A percentile compares a stretch with the other conserved stretches of the same genome.
Conservation (phyloP, 1,139 yeast genomes). For the Geotrichum cucujoidarum region DNA sequence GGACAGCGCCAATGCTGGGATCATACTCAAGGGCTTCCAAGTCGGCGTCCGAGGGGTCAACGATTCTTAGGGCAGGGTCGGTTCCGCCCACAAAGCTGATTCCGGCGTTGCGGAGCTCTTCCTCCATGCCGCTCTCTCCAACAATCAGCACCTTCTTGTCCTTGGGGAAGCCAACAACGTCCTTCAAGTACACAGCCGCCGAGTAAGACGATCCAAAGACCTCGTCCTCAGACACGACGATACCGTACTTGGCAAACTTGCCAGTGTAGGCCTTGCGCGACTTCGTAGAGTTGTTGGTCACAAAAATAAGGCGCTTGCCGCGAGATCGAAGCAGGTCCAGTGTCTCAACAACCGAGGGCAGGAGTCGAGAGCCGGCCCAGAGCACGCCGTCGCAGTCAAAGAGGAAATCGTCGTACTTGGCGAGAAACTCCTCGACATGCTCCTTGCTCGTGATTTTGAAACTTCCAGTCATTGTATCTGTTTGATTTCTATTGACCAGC, state of each 20-base stretch:
- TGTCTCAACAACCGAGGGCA: slow-evolving; percentile 71
- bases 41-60: slow-evolving; percentile 33
- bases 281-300: slow-evolving; percentile 92
- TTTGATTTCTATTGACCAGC: no score
- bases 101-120: slow-evolving; percentile 65
- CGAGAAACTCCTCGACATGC: slow-evolving; percentile 52
- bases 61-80: slow-evolving; percentile 38
- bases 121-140: slow-evolving; percentile 78
- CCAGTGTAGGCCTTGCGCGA: slow-evolving; percentile 69
- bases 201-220: slow-evolving; percentile 92
- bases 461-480: slow-evolving; percentile 29
- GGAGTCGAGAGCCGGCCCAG: slow-evolving; percentile 73
- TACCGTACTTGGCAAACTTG: slow-evolving; percentile 74
- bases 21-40: slow-evolving; percentile 47
- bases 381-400: slow-evolving; percentile 93
- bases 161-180: slow-evolving; percentile 65
- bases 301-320: slow-evolving; percentile 73
- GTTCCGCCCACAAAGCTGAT: slow-evolving; percentile 71
- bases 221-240: slow-evolving; percentile 60
- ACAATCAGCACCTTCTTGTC: slow-evolving; percentile 79
- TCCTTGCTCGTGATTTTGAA: slow-evolving; percentile 45
- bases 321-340: slow-evolving; percentile 48
- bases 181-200: slow-evolving; percentile 76
- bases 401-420: slow-evolving; percentile 68
- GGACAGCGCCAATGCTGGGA: slow-evolving; percentile 74